phyloP scores from a whole-genome alignment of 1,139 yeast genomes.

The Blastobotrys aristatus region DNA sequence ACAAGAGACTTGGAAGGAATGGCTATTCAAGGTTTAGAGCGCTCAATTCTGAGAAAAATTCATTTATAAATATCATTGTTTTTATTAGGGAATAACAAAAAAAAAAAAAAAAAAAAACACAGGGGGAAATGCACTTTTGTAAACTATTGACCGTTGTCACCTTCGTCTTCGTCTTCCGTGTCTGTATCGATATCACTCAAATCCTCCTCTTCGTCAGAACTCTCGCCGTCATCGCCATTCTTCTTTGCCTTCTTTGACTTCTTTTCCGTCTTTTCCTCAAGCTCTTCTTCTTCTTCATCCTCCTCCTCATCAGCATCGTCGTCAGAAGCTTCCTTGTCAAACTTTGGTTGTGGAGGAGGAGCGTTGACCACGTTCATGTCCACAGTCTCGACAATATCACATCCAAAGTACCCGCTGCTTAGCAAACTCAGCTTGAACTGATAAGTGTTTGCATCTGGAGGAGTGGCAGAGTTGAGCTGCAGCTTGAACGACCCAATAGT shows the following conservation, averaged over 20 bases:
- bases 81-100: neutral
- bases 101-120: neutral
- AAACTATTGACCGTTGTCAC: neutral
- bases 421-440: constrained; percentile 43
- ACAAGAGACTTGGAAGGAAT: neutral
- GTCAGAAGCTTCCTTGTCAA: neutral
- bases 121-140: too few relatives aligned
- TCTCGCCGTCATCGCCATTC: constrained; percentile 16
- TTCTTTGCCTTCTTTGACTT: constrained; percentile 30
- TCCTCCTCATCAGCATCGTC: constrained; percentile 20
- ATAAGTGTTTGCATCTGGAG: constrained; percentile 55
- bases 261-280: constrained; percentile 73
- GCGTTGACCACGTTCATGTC: constrained; percentile 37
- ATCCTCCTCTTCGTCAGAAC: constrained; percentile 26
- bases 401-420: constrained; percentile 38
- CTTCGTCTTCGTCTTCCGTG: constrained; percentile 24
- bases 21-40: neutral
- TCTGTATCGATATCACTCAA: constrained; percentile 31
- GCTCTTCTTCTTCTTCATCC: constrained; percentile 31
- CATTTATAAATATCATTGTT: neutral
- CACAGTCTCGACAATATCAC: constrained; percentile 36
- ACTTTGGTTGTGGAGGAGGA: constrained; percentile 24
- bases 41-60: neutral
- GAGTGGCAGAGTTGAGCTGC: constrained; percentile 67
- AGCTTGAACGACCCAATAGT: constrained; percentile 67